A percentile compares a stretch with the other conserved stretches of the same genome.
These are phyloP conservation scores for Pascua guehoae DNA, from an alignment of 1,284 basidiomycete species.

Conservation along the genomic window DNA sequence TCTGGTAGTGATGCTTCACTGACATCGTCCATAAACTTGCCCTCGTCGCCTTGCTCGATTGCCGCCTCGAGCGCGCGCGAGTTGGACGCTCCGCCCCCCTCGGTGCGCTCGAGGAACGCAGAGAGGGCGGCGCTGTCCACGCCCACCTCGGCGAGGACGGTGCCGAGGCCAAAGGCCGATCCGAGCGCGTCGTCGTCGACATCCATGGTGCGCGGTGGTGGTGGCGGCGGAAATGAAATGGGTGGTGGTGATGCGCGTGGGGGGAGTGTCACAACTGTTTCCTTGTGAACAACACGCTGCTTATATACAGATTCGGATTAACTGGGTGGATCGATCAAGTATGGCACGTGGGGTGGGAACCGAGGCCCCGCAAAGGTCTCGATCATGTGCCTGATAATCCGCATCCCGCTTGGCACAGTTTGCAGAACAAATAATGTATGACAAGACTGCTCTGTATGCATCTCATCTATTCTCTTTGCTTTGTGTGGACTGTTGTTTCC, in stretches of 20 bases:
- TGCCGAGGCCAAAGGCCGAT: constrained; percentile 33
- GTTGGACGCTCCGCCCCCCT: constrained; percentile 1
- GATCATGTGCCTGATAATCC: not conserved
- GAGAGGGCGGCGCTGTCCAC: constrained; percentile 35
- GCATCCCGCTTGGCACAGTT: no score
- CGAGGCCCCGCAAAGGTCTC: not conserved
- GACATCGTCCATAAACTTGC: constrained; percentile 50
- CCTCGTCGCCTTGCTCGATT: constrained; percentile 42
- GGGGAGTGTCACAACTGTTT: not conserved
- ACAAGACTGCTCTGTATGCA: no score
- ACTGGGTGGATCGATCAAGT: constrained; percentile 1
- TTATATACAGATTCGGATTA: constrained; percentile 1
- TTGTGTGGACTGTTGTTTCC: no score
- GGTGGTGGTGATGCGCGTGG: not conserved
- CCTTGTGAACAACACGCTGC: not conserved
- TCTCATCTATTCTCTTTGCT: no score
- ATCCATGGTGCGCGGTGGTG: constrained; percentile 14
- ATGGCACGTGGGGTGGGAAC: not conserved
- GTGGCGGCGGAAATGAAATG: not conserved
- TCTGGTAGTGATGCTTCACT: constrained; percentile 33
- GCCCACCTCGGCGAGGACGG: constrained; percentile 34
- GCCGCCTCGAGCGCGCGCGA: constrained; percentile 36
- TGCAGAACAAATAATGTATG: no score
- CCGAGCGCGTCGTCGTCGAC: constrained; percentile 26
- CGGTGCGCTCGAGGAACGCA: constrained; percentile 24